A percentile compares a stretch with the other conserved stretches of the same genome.
phyloP scores from a whole-genome alignment of 140 eudicot genomes.

The Anethum foeniculum region DNA sequence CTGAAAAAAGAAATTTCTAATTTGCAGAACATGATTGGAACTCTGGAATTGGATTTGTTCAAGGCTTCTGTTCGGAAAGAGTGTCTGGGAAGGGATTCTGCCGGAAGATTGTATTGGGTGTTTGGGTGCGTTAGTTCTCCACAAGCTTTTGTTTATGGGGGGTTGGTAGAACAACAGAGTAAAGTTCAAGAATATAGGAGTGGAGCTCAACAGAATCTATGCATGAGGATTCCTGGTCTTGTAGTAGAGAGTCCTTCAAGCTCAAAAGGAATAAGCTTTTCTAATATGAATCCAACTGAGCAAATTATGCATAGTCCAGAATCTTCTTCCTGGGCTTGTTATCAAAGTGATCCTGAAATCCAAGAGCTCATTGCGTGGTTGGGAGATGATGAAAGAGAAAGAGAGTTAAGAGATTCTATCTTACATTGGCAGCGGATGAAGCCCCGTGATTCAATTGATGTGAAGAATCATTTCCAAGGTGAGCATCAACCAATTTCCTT shows the following conservation, averaged over 20 bases:
- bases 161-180: conserved; percentile 15
- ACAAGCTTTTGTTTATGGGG: conserved; percentile 37
- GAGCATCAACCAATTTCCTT: conserved; percentile 13
- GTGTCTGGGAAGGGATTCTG: conserved; percentile 67
- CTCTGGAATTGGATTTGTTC: conserved; percentile 46
- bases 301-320: conserved; percentile 20
- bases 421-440: conserved; percentile 46
- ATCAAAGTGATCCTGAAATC: conserved; percentile 59
- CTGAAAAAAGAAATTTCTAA: conserved; percentile 38
- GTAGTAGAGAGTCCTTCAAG: conserved; percentile 12
- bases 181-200: conserved; percentile 3
- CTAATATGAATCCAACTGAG: conserved; percentile 24
- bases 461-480: conserved; percentile 14
- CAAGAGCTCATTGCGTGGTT: conserved; percentile 64
- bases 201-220: not conserved
- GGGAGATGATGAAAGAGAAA: conserved; percentile 53
- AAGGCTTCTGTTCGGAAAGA: conserved; percentile 64
- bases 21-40: conserved; percentile 49
- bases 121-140: conserved; percentile 37
- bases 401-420: conserved; percentile 65
- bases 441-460: conserved; percentile 17
- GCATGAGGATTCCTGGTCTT: not conserved
- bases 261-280: conserved; percentile 9
- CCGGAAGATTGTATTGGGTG: conserved; percentile 76
- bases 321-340: conserved; percentile 54